Evolutionary conservation across 495 filamentous ascomycete species (phyloP), one percentile per base, ranked within the genome.

Genomic region (Massariosphaeria phaeospora): DNA sequence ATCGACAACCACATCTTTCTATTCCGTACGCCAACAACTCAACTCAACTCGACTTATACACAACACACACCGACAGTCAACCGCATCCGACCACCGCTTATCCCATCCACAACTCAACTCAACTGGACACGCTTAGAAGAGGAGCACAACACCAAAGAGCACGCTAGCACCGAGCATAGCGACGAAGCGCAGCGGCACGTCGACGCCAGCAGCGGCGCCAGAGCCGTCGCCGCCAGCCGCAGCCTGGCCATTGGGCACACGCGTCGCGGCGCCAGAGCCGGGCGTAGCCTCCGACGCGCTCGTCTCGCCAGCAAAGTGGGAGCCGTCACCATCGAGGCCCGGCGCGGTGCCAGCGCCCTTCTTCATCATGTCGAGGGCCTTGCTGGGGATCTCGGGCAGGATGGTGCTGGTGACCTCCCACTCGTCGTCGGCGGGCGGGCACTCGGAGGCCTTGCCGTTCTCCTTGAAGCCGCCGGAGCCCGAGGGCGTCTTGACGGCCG

Each of bases 391-490:
- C 33, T 81, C 78, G 18, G 56, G 56, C 15, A 59, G 90, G 9
- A 95, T 81, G 17, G 70, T 65, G 49, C 80, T 74, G 48, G 70
- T 74, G 34, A 95, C 85, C 36, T 89, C 76, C 89, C 89, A 96
- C 63, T 79, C 80, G 30, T 73, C 67, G 58, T 82, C 79, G 60
- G 78, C 70, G 15, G 74, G 68, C 0, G 91, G 91, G 75, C 91
- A 97, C 12, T 74, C 64, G 61, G 72, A 79, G n/a, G 86, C 68
- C 23, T 76, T 70, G 27, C 86, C 84, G 40, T 76, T 83, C 49
- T 76, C 67, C 66, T 85, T 84, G 75, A 84, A 89, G 43, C 86
- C 83, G 59, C 90, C 91, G 61, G 87, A 73, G 44, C 88, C 91
- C 15, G 67, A 63, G 31, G 90, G 90, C 67, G 79, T 75, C 34